Evolutionary conservation across 2,329 filamentous ascomycete genomes (phyloP).

Genomic region (Aspergillus tamarii): DNA sequence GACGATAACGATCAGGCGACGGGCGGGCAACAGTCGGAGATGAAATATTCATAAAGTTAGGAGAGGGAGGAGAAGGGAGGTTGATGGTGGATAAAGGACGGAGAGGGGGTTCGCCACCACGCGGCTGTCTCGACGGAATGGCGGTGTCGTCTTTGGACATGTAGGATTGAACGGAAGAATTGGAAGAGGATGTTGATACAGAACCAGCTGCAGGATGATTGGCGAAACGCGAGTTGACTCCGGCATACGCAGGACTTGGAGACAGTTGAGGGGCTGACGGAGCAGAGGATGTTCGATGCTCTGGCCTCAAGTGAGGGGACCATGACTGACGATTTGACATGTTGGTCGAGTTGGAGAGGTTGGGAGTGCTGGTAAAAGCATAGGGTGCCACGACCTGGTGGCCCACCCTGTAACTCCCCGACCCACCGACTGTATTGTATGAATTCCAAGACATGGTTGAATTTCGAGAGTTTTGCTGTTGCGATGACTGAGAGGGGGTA

Average conservation of each 20-base stretch:
- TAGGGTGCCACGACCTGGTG: slow-evolving; percentile 73
- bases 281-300: slow-evolving; percentile 59
- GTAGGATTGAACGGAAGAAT: slow-evolving; percentile 49
- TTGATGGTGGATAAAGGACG: slow-evolving; percentile 53
- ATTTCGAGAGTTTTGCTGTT: slow-evolving; percentile 44
- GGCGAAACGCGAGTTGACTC: slow-evolving; percentile 39
- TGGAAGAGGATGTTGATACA: slow-evolving; percentile 57
- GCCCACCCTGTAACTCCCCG: slow-evolving; percentile 51
- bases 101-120: slow-evolving; percentile 35
- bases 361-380: slow-evolving; percentile 73
- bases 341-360: slow-evolving; percentile 55
- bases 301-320: slow-evolving; percentile 59
- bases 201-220: slow-evolving; percentile 56
- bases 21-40: slow-evolving; percentile 64
- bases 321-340: slow-evolving; percentile 58
- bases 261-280: slow-evolving; percentile 50
- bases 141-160: slow-evolving; percentile 55
- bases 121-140: slow-evolving; percentile 44
- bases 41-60: slow-evolving; percentile 54
- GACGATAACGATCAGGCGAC: slow-evolving; percentile 82
- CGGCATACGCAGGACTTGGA: slow-evolving; percentile 32
- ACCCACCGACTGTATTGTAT: slow-evolving; percentile 44
- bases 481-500: slow-evolving; percentile 34
- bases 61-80: slow-evolving; percentile 55
- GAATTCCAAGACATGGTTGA: slow-evolving; percentile 45